Evolutionary conservation across 169 alveolate species (phyloP).

Genomic region (Cryptosporidium viatorum): DNA sequence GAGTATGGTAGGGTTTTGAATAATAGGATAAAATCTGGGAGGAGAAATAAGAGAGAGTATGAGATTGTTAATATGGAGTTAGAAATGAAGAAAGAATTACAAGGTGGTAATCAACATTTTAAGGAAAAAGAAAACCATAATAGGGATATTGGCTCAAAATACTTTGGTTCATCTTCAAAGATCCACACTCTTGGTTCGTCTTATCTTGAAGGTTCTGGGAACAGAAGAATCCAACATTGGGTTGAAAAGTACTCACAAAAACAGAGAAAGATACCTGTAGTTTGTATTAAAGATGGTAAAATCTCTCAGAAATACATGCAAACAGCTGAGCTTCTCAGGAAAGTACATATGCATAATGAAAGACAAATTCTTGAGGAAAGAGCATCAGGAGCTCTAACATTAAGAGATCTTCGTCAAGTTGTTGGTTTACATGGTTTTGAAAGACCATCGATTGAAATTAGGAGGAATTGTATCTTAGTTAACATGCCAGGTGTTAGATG

Average conservation of each 20-base stretch:
- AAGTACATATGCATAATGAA: constrained; percentile 68
- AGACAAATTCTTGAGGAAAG: constrained; percentile 57
- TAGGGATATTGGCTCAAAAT: not conserved
- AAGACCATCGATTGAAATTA: constrained; percentile 73
- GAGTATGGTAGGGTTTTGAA: not conserved
- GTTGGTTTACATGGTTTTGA: constrained; percentile 66
- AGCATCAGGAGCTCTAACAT: constrained; percentile 63
- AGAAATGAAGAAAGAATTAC: not conserved
- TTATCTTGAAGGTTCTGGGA: not conserved
- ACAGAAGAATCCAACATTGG: constrained; percentile 30
- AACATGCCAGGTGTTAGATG: constrained; percentile 75
- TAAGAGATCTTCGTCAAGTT: constrained; percentile 73
- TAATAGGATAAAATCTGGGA: not conserved
- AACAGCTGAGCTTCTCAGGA: constrained; percentile 65
- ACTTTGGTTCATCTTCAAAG: not conserved
- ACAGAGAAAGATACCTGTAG: constrained; percentile 64
- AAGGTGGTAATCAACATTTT: not conserved
- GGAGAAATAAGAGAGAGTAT: not conserved
- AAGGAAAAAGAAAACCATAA: not conserved
- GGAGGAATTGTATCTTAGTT: constrained; percentile 70
- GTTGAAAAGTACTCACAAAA: constrained; percentile 63
- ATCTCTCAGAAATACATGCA: constrained; percentile 54
- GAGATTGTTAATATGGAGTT: not conserved
- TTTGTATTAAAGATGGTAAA: constrained; percentile 65
- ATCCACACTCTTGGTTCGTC: not conserved